Evolutionary conservation across 192 early-diverging fungal species (phyloP).

Genomic region (Entomortierella beljakovae): DNA sequence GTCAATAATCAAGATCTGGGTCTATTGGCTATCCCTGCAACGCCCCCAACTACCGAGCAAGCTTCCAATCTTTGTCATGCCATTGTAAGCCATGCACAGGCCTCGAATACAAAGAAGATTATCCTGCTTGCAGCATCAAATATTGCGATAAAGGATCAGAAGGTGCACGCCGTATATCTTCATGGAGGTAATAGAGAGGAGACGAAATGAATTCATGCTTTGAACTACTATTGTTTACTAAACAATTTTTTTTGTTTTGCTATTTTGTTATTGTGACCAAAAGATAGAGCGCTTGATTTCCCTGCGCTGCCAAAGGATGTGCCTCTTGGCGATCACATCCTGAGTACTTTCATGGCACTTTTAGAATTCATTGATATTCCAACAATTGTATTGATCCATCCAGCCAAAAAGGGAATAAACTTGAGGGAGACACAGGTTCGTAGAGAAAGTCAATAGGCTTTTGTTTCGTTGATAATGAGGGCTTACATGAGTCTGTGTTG

Average conservation of each 20-base stretch:
- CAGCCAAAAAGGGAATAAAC: constrained; percentile 35
- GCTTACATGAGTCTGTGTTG: no score
- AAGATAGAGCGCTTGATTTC: background rate
- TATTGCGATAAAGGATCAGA: constrained; percentile 6
- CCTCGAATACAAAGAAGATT: constrained; percentile 19
- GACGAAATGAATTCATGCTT: background rate
- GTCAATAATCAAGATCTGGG: constrained; percentile 6
- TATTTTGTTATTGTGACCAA: background rate
- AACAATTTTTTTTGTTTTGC: background rate
- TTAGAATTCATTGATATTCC: constrained; percentile 29
- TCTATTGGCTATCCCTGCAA: constrained; percentile 14
- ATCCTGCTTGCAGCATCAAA: constrained; percentile 37
- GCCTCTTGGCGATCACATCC: constrained; percentile 35
- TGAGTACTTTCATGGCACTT: constrained; percentile 28
- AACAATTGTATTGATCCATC: constrained; percentile 26
- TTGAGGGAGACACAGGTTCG: constrained; percentile 26
- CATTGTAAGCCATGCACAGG: constrained; percentile 32
- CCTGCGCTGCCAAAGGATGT: constrained; percentile 16
- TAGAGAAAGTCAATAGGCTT: background rate
- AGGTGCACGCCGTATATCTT: constrained; percentile 12
- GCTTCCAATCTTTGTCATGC: constrained; percentile 30
- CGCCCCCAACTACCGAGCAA: constrained; percentile 40
- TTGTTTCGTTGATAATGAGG: no score
- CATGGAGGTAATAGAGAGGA: constrained; percentile 16
- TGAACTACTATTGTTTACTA: background rate